Evolutionary conservation across 345 rosid species (phyloP).

Genomic region (Populus nigra): DNA sequence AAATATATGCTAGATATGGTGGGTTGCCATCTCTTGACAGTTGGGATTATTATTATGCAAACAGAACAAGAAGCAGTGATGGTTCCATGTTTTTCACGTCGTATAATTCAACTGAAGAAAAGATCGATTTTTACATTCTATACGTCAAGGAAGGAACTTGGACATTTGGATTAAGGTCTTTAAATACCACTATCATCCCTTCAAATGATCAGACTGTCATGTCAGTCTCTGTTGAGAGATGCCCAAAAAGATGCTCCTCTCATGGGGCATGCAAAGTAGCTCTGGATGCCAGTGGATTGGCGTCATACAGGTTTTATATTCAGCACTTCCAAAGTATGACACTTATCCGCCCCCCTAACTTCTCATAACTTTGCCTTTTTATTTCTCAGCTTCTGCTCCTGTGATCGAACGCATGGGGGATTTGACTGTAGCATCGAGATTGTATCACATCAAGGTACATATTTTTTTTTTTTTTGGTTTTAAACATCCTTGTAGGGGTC

Average conservation of each 20-base stretch:
- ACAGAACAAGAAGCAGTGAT: slow-evolving; percentile 53
- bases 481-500: neutral
- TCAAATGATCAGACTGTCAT: slow-evolving; percentile 48
- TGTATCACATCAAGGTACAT: slow-evolving; percentile 68
- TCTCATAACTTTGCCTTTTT: neutral
- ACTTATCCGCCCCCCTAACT: neutral
- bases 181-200: slow-evolving; percentile 28
- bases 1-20: slow-evolving; percentile 73
- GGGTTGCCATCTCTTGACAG: slow-evolving; percentile 64
- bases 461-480: neutral
- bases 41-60: slow-evolving; percentile 81
- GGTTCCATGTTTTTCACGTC: slow-evolving; percentile 61
- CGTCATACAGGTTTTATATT: slow-evolving; percentile 65
- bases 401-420: slow-evolving; percentile 92
- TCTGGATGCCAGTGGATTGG: slow-evolving; percentile 89
- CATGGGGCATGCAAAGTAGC: slow-evolving; percentile 72
- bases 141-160: slow-evolving; percentile 90
- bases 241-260: slow-evolving; percentile 80
- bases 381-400: slow-evolving; percentile 74
- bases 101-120: slow-evolving; percentile 69
- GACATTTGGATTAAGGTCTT: slow-evolving; percentile 69
- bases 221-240: slow-evolving; percentile 85
- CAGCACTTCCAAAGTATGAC: neutral
- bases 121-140: slow-evolving; percentile 78
- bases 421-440: slow-evolving; percentile 85